Percentiles rank a stretch among this genome's conserved stretches.
These are phyloP conservation scores for Knufia fluminis DNA, from an alignment of 2,329 filamentous ascomycete genomes.

Conservation along the genomic window DNA sequence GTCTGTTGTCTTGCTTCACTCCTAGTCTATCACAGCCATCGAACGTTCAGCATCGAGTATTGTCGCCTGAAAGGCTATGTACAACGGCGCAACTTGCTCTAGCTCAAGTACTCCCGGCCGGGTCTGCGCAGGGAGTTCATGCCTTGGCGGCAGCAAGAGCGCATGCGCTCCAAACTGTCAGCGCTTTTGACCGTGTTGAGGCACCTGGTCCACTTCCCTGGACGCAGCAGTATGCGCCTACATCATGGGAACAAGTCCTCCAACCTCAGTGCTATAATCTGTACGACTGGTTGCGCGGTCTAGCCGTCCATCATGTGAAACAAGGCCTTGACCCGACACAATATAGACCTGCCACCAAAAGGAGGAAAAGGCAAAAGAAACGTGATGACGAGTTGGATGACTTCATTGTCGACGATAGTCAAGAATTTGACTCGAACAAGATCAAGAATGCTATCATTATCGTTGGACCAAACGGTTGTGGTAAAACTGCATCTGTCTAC, in stretches of 20 bases:
- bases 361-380: conserved; percentile 56
- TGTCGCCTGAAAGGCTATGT: background rate
- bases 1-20: conserved; percentile 13
- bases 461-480: conserved; percentile 80
- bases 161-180: conserved; percentile 27
- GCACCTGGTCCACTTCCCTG: conserved; percentile 59
- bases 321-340: conserved; percentile 36
- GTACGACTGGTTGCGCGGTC: conserved; percentile 68
- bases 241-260: conserved; percentile 59
- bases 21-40: background rate
- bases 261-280: conserved; percentile 68
- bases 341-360: conserved; percentile 19
- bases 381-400: conserved; percentile 60
- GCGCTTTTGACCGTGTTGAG: conserved; percentile 68
- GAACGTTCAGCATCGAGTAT: background rate
- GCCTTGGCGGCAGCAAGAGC: background rate
- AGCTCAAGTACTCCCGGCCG: background rate
- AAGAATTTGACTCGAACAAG: conserved; percentile 50
- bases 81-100: background rate
- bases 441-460: conserved; percentile 67
- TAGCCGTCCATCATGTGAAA: conserved; percentile 69
- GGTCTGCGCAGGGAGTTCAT: background rate
- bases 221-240: conserved; percentile 77
- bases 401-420: conserved; percentile 72
- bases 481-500: conserved; percentile 87